These are phyloP conservation scores for Lactifluus subvellereus DNA, from an alignment of 768 basidiomycete genomes.

Conservation along the genomic window DNA sequence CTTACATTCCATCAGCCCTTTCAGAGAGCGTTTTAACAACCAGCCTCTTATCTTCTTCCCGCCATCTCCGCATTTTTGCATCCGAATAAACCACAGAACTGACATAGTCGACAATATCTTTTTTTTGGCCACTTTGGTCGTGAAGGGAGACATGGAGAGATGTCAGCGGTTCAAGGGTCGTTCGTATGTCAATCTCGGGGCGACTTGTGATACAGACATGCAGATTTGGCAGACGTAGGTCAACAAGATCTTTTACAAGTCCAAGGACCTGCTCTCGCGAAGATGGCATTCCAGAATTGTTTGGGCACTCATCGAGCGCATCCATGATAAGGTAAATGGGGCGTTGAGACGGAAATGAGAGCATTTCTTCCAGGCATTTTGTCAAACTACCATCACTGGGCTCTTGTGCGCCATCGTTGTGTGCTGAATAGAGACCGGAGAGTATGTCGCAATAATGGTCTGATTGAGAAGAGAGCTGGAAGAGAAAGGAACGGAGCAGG, in stretches of 20 bases:
- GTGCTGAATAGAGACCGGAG: neutral
- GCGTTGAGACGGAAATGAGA: neutral
- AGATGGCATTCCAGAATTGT: neutral
- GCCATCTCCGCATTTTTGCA: slow-evolving; percentile 6
- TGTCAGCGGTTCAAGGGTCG: neutral
- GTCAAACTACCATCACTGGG: neutral
- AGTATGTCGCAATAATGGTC: neutral
- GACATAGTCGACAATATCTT: slow-evolving; percentile 6
- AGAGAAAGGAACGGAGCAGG: neutral
- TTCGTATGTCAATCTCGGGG: neutral
- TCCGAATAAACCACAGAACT: neutral
- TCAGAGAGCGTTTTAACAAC: slow-evolving; percentile 3
- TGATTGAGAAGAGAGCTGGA: neutral
- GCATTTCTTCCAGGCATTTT: neutral
- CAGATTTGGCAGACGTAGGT: neutral
- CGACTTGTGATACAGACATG: neutral
- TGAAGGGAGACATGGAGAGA: slow-evolving; percentile 5
- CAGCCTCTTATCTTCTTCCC: neutral
- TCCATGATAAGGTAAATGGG: neutral
- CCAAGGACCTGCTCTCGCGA: neutral
- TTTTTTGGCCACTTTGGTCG: neutral
- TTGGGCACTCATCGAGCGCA: slow-evolving; percentile 11
- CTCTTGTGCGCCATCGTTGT: neutral
- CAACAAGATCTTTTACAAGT: neutral
- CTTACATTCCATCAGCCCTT: slow-evolving; percentile 10